Base-by-base conservation (phyloP, 169 alveolate species). In the Cryptosporidium ryanae region DNA sequence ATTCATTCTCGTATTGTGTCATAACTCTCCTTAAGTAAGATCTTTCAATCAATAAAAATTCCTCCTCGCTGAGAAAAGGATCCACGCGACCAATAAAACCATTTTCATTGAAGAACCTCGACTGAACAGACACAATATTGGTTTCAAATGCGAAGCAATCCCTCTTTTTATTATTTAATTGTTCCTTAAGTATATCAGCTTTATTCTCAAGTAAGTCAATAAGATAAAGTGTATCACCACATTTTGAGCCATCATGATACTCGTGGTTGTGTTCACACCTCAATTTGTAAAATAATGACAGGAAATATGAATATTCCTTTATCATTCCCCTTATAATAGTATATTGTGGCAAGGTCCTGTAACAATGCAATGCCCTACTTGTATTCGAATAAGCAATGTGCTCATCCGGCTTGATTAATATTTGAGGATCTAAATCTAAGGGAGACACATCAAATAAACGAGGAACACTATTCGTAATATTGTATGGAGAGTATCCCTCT, bases 361-460 rank as follows among this genome's bases (percentile, higher is more conserved):
- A 68, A 68, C 83, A 68, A 50, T 54, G 13, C 10, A 68, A 12
- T 50, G 83, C 83, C n/a, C 38, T 68, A 23, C 83, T 68, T 68
- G 83, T 68, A 52, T 68, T 68, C 13, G 83, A 68, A 21, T 68
- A 32, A 27, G 29, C n/a, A 23, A 29, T 44, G 18, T 25, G 25
- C 17, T 52, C 83, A 1, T 48, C 27, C 50, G 49, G 18, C 18
- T 2, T 27, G n/a, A 49, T 50, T 21, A 1, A 27, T 52, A 48
- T 5, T 6, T 3, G 44, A 34, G 44, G 44, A 43, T 68, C 66
- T 49, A 68, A 2, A 2, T 68, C 57, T 29, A 68, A 68, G 1
- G 83, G 83, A 21, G 32, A 31, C 5, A 18, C 54, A 3, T 68
- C 25, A 49, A 68, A 68, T 4, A 68, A 63, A n/a, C 31, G 48